A percentile compares a stretch with the other conserved stretches of the same genome.
Conservation (phyloP, 2,329 filamentous ascomycete genomes). For the Hypocreales sp. region DNA sequence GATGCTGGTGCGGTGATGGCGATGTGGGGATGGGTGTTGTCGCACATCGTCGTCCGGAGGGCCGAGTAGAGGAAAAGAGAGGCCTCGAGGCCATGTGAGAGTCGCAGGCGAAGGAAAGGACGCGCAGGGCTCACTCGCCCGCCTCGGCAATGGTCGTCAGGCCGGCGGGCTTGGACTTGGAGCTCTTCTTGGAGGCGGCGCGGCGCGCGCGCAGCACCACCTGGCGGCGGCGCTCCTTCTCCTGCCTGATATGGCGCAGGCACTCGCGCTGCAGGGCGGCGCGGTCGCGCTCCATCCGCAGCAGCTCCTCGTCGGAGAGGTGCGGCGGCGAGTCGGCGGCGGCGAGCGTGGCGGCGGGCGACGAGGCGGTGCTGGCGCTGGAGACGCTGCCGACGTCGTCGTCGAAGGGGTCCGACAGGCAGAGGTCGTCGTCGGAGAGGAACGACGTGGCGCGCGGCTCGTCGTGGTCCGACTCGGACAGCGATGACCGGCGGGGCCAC, state of each 20-base stretch:
- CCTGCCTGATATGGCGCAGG: slow-evolving; percentile 30
- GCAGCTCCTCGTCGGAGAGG: slow-evolving; percentile 29
- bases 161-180: slow-evolving; percentile 28
- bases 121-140: slow-evolving; percentile 7
- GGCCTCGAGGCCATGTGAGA: too few species aligned
- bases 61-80: too few species aligned
- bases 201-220: slow-evolving; percentile 14
- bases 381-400: slow-evolving; percentile 32
- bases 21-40: too few species aligned
- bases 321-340: slow-evolving; percentile 16
- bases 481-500: slow-evolving; percentile 39
- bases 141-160: slow-evolving; percentile 41
- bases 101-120: too few species aligned
- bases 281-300: slow-evolving; percentile 34
- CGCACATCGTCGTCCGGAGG: too few species aligned
- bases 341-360: slow-evolving; percentile 11
- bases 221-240: slow-evolving; percentile 39
- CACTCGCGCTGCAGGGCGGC: slow-evolving; percentile 35
- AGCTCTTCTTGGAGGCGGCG: slow-evolving; percentile 31
- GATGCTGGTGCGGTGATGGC: too few species aligned
- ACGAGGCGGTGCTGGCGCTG: slow-evolving; percentile 26
- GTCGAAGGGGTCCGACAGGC: slow-evolving; percentile 33
- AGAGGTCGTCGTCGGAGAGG: slow-evolving; percentile 49
- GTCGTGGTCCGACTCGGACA: slow-evolving; percentile 24
- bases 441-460: slow-evolving; percentile 35